Conservation (phyloP, 2,329 filamentous ascomycete genomes). For the Fusarium nematophilum region DNA sequence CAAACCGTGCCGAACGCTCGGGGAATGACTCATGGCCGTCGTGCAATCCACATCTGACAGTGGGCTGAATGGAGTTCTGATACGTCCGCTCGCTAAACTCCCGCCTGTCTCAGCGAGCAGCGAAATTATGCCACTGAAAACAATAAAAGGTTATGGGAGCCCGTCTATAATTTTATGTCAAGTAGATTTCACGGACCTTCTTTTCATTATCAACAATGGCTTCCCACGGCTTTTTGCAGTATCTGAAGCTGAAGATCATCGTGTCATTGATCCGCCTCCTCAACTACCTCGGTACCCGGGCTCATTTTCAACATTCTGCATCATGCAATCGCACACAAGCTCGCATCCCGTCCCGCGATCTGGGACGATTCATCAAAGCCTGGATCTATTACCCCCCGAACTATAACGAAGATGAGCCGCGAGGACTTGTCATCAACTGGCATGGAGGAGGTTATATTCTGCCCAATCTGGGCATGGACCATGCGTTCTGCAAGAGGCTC, state of each 20-base stretch:
- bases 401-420: neutral
- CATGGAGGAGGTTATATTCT: slow-evolving; percentile 50
- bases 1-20: too few species aligned
- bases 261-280: slow-evolving; percentile 24
- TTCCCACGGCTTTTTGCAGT: slow-evolving; percentile 20
- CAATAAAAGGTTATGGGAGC: too few species aligned
- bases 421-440: slow-evolving; percentile 50
- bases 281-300: slow-evolving; percentile 24
- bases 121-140: too few species aligned
- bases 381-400: slow-evolving; percentile 43
- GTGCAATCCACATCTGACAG: too few species aligned
- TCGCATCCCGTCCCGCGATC: slow-evolving; percentile 45
- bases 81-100: too few species aligned
- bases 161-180: too few species aligned
- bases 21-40: too few species aligned
- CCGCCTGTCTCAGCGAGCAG: too few species aligned
- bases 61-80: too few species aligned
- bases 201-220: slow-evolving; percentile 4
- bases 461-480: slow-evolving; percentile 53
- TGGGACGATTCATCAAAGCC: slow-evolving; percentile 40
- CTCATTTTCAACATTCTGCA: slow-evolving; percentile 18
- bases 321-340: slow-evolving; percentile 22
- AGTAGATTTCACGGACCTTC: too few species aligned
- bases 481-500: slow-evolving; percentile 50
- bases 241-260: slow-evolving; percentile 27